phyloP scores from a whole-genome alignment of 495 filamentous ascomycete genomes.

The Lasiosphaeria miniovina region DNA sequence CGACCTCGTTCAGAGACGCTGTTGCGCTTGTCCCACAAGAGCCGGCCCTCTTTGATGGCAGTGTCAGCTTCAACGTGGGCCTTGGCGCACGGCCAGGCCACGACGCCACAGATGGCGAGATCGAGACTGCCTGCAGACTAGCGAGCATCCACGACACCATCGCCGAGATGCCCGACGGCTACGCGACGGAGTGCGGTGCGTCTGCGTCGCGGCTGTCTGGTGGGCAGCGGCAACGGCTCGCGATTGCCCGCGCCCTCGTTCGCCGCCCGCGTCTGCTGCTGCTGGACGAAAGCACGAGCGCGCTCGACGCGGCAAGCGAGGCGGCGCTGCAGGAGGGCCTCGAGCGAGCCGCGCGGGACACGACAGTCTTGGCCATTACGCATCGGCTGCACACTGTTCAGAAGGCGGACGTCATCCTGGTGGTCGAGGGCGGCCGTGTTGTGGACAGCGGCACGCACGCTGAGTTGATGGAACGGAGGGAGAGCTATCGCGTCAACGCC shows the following conservation, averaged over 20 bases:
- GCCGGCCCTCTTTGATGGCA: constrained; percentile 49
- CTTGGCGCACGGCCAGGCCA: constrained; percentile 45
- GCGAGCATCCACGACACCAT: constrained; percentile 62
- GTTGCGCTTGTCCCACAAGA: constrained; percentile 63
- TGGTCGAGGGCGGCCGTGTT: constrained; percentile 65
- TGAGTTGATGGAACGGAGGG: constrained; percentile 58
- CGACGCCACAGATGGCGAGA: constrained; percentile 46
- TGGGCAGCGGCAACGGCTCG: constrained; percentile 64
- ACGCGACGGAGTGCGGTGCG: constrained; percentile 57
- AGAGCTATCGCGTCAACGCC: constrained; percentile 57
- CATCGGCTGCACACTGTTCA: constrained; percentile 74
- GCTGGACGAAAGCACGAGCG: constrained; percentile 81
- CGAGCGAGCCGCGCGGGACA: constrained; percentile 63
- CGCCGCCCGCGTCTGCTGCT: constrained; percentile 79
- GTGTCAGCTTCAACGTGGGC: constrained; percentile 55
- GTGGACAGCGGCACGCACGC: constrained; percentile 67
- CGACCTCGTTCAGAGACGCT: constrained; percentile 44
- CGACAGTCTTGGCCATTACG: constrained; percentile 81
- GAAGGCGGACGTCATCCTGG: constrained; percentile 71
- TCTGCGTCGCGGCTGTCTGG: constrained; percentile 49
- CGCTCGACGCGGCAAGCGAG: constrained; percentile 72
- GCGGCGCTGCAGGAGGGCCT: constrained; percentile 67
- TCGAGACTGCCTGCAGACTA: constrained; percentile 54
- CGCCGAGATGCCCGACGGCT: constrained; percentile 54
- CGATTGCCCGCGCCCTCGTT: constrained; percentile 75